Evolutionary conservation across 768 basidiomycete species (phyloP).

Genomic region (Mrakia frigida): DNA sequence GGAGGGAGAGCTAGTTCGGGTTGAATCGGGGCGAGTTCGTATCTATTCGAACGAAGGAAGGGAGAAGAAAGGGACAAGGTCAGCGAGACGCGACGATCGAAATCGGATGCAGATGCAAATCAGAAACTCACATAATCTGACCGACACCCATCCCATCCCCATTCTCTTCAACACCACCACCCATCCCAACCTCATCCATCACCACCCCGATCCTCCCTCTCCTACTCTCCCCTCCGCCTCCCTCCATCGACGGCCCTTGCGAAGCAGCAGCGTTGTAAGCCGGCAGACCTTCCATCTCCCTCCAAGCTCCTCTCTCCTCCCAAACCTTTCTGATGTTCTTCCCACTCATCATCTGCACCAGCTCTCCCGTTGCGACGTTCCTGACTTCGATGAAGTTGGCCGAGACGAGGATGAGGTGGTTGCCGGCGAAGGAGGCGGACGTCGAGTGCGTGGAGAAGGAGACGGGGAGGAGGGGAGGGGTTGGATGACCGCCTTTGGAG

Average conservation of each 20-base stretch:
- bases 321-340: conserved; percentile 78
- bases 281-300: conserved; percentile 52
- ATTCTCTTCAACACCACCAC: neutral
- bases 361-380: conserved; percentile 49
- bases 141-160: too few relatives aligned
- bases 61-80: too few relatives aligned
- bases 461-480: conserved; percentile 60
- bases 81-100: neutral
- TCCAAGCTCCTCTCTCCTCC: conserved; percentile 37
- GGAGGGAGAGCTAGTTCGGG: neutral
- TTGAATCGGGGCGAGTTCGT: neutral
- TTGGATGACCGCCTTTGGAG: conserved; percentile 78
- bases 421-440: conserved; percentile 78
- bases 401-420: conserved; percentile 82
- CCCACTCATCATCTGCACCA: conserved; percentile 51
- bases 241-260: neutral
- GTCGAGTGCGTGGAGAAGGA: conserved; percentile 83
- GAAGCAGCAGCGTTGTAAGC: neutral
- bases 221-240: neutral
- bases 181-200: conserved; percentile 8
- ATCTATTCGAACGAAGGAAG: neutral
- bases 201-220: neutral
- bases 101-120: neutral
- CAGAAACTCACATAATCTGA: neutral
- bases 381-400: conserved; percentile 83